A percentile compares a stretch with the other conserved stretches of the same genome.
These are phyloP conservation scores for Aspergillus sp. DNA, from an alignment of 2,329 filamentous ascomycete species.

Conservation along the genomic window DNA sequence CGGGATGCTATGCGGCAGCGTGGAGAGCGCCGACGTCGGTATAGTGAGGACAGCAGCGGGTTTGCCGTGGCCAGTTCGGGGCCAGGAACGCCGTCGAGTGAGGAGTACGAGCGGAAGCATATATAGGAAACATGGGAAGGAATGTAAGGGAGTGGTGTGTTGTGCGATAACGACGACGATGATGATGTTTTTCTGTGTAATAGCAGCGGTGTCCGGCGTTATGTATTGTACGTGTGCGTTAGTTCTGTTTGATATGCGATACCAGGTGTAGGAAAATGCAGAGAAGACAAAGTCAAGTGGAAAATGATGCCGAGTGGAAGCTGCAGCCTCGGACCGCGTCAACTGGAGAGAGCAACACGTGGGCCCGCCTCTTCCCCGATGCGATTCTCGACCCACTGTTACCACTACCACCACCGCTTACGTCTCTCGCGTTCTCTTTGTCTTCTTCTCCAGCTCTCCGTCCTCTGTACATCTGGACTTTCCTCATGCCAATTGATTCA, in stretches of 20 bases:
- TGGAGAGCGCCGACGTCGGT: conserved; percentile 60
- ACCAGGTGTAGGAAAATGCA: not conserved
- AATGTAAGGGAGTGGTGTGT: not conserved
- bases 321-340: not conserved
- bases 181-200: conserved; percentile 6
- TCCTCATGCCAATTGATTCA: not conserved
- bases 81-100: conserved; percentile 34
- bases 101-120: conserved; percentile 34
- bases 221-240: conserved; percentile 4
- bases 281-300: not conserved
- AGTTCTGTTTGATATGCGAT: not conserved
- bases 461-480: not conserved
- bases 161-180: not conserved
- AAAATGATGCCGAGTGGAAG: not conserved
- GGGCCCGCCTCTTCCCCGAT: not conserved
- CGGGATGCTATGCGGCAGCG: conserved; percentile 78
- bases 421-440: conserved; percentile 1
- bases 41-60: conserved; percentile 40
- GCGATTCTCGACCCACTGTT: not conserved
- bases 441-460: not conserved
- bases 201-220: conserved; percentile 22
- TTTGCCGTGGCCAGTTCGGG: conserved; percentile 41
- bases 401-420: not conserved
- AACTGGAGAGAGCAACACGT: not conserved
- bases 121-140: conserved; percentile 14